Conservation (phyloP, 2,329 filamentous ascomycete genomes). For the Alternaria arbusti region DNA sequence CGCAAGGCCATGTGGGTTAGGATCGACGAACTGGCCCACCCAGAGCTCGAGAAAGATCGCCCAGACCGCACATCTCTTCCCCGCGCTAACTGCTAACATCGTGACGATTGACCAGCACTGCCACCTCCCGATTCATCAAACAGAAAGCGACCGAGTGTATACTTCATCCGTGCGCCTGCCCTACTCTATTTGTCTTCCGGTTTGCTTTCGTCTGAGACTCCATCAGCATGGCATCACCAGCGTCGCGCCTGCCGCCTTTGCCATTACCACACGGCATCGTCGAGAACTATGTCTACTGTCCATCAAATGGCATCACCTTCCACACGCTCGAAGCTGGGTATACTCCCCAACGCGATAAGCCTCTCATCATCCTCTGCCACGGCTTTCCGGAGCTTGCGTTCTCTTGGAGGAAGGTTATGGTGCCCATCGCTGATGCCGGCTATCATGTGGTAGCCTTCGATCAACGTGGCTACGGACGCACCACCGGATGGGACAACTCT, state of each 20-base stretch:
- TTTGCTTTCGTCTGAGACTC: background rate
- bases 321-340: constrained; percentile 65
- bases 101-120: background rate
- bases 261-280: constrained; percentile 63
- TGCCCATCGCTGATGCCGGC: constrained; percentile 63
- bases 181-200: background rate
- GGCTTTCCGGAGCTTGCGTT: constrained; percentile 73
- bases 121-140: background rate
- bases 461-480: constrained; percentile 72
- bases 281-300: constrained; percentile 64
- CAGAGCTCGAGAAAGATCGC: background rate
- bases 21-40: constrained; percentile 1
- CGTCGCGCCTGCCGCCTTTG: constrained; percentile 49
- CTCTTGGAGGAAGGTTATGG: constrained; percentile 71
- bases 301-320: constrained; percentile 63
- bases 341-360: constrained; percentile 49
- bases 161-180: background rate
- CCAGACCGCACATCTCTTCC: background rate
- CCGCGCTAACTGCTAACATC: background rate
- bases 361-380: constrained; percentile 68
- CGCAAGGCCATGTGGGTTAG: background rate
- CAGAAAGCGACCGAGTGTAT: background rate
- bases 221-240: constrained; percentile 3
- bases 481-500: constrained; percentile 64
- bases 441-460: constrained; percentile 73